These are phyloP conservation scores for Zygosaccharomyces pseudobailii DNA, from an alignment of 1,139 yeast genomes.

Conservation along the genomic window DNA sequence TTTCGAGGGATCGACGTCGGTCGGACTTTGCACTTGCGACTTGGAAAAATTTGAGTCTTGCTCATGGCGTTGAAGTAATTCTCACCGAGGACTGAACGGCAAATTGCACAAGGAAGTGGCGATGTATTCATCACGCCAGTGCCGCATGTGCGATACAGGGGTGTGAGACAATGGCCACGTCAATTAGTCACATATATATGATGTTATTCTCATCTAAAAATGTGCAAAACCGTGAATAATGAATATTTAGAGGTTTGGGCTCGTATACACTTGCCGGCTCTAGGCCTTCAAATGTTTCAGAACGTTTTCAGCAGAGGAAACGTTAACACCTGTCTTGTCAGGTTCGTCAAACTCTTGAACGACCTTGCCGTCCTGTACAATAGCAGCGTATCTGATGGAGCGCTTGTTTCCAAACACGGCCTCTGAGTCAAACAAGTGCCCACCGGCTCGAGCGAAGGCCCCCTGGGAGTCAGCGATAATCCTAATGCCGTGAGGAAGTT, in stretches of 20 bases:
- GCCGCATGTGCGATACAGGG: neutral
- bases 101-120: neutral
- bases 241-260: neutral
- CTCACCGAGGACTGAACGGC: neutral
- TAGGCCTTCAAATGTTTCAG: slow-evolving; percentile 28
- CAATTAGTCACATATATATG: too few relatives aligned
- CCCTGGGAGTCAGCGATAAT: slow-evolving; percentile 78
- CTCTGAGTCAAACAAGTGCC: slow-evolving; percentile 58
- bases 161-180: too few relatives aligned
- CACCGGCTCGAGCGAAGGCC: slow-evolving; percentile 63
- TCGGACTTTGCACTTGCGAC: neutral
- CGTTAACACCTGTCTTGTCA: slow-evolving; percentile 66
- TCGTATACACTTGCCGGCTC: neutral
- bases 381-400: slow-evolving; percentile 69
- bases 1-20: neutral
- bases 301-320: slow-evolving; percentile 47
- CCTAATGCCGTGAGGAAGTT: slow-evolving; percentile 35
- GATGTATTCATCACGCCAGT: neutral
- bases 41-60: neutral
- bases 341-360: slow-evolving; percentile 69
- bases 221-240: neutral
- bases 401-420: slow-evolving; percentile 66
- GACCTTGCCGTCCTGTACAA: slow-evolving; percentile 72
- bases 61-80: neutral
- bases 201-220: too few relatives aligned